phyloP scores from a whole-genome alignment of 2,329 filamentous ascomycete species.

The Hypoxylon rubiginosum region DNA sequence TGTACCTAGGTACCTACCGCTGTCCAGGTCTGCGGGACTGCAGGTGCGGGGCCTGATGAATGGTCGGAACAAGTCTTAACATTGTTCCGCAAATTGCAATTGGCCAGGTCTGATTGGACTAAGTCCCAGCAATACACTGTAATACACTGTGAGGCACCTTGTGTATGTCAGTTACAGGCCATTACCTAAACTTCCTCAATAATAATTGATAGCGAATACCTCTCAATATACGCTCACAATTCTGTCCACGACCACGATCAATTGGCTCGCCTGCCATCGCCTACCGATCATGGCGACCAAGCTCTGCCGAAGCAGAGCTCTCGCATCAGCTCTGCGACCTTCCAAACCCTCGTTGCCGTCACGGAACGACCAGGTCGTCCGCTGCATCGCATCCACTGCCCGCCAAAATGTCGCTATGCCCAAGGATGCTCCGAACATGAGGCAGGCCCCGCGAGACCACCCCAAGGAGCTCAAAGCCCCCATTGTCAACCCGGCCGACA shows the following conservation, averaged over 20 bases:
- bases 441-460: slow-evolving; percentile 71
- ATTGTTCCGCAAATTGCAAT: slow-evolving; percentile 40
- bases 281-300: slow-evolving; percentile 70
- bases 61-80: slow-evolving; percentile 25
- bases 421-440: slow-evolving; percentile 75
- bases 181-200: slow-evolving; percentile 23
- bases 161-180: slow-evolving; percentile 13
- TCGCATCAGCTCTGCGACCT: slow-evolving; percentile 70
- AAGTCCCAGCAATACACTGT: slow-evolving; percentile 4
- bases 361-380: slow-evolving; percentile 58
- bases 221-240: neutral
- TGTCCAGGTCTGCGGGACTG: neutral
- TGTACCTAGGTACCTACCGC: slow-evolving; percentile 16
- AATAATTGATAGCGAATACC: slow-evolving; percentile 31
- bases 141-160: slow-evolving; percentile 24
- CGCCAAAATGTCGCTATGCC: slow-evolving; percentile 67
- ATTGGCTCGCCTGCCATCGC: slow-evolving; percentile 60
- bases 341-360: slow-evolving; percentile 59
- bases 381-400: slow-evolving; percentile 66
- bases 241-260: slow-evolving; percentile 48
- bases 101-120: slow-evolving; percentile 30
- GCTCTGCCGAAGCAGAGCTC: slow-evolving; percentile 67
- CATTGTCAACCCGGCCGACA: slow-evolving; percentile 92
- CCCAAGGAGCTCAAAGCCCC: slow-evolving; percentile 78
- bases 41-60: neutral